A percentile compares a stretch with the other conserved stretches of the same genome.
Evolutionary conservation across 1,284 basidiomycete genomes (phyloP).

Genomic region (Heliocybe sulcata): DNA sequence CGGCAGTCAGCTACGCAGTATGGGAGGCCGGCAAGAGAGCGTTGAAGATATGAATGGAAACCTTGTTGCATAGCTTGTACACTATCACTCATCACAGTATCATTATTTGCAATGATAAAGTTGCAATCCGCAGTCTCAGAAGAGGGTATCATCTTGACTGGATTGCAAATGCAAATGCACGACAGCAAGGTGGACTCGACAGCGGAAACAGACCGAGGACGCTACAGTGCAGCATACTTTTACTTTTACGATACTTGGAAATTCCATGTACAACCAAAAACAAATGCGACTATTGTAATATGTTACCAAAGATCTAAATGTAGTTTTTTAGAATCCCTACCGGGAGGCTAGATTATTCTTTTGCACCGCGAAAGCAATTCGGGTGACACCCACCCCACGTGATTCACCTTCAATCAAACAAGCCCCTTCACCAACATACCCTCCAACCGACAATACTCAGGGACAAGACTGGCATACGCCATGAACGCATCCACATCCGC

Average conservation of each 20-base stretch:
- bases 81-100: background rate
- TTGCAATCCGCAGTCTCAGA: background rate
- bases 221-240: background rate
- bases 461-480: slow-evolving; percentile 78
- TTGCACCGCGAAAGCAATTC: background rate
- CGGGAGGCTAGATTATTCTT: background rate
- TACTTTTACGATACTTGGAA: background rate
- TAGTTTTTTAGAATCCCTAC: slow-evolving; percentile 1
- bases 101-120: background rate
- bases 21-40: slow-evolving; percentile 71
- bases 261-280: background rate
- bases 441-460: slow-evolving; percentile 72
- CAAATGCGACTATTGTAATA: background rate
- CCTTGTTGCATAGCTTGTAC: background rate
- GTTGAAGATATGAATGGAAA: slow-evolving; percentile 33
- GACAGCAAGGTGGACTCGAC: background rate
- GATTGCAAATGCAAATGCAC: background rate
- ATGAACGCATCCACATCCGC: slow-evolving; percentile 77
- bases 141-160: background rate
- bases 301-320: slow-evolving; percentile 2
- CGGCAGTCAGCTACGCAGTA: slow-evolving; percentile 71
- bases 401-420: slow-evolving; percentile 26
- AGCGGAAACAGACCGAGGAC: too few species aligned
- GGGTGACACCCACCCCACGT: background rate
- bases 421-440: slow-evolving; percentile 62